phyloP scores from a whole-genome alignment of 2,329 filamentous ascomycete genomes.

The Aspergillus cejpii region DNA sequence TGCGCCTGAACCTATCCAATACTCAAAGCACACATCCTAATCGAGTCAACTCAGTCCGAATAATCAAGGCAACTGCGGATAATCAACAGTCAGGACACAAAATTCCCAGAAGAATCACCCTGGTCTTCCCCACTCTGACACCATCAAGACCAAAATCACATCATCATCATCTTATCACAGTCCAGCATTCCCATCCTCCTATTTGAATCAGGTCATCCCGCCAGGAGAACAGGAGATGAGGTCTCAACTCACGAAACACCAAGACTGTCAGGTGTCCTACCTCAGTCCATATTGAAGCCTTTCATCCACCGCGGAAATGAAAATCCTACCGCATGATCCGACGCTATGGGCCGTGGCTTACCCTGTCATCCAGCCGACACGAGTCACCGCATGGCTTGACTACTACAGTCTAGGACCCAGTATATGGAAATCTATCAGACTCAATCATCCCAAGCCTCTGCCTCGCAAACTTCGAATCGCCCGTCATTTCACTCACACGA shows the following conservation, averaged over 20 bases:
- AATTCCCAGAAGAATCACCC: not conserved
- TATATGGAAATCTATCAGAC: no score
- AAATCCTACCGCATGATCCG: not conserved
- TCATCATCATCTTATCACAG: conserved; percentile 26
- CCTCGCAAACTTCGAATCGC: no score
- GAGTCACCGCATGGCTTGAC: not conserved
- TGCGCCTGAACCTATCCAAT: no score
- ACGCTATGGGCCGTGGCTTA: not conserved
- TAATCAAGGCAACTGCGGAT: not conserved
- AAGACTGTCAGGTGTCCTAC: not conserved
- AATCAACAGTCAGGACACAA: not conserved
- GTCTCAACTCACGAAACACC: not conserved
- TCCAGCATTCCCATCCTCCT: conserved; percentile 2
- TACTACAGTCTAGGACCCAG: not conserved
- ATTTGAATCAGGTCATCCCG: not conserved
- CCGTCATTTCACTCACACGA: no score
- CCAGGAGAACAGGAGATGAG: not conserved
- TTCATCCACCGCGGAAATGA: not conserved
- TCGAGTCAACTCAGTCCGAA: no score
- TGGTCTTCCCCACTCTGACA: conserved; percentile 17
- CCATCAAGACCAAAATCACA: conserved; percentile 32
- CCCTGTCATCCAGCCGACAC: not conserved
- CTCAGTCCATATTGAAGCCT: no score
- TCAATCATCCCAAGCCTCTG: no score
- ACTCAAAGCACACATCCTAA: no score